phyloP scores from a whole-genome alignment of 1,284 basidiomycete genomes.

The Porodaedalea pini region DNA sequence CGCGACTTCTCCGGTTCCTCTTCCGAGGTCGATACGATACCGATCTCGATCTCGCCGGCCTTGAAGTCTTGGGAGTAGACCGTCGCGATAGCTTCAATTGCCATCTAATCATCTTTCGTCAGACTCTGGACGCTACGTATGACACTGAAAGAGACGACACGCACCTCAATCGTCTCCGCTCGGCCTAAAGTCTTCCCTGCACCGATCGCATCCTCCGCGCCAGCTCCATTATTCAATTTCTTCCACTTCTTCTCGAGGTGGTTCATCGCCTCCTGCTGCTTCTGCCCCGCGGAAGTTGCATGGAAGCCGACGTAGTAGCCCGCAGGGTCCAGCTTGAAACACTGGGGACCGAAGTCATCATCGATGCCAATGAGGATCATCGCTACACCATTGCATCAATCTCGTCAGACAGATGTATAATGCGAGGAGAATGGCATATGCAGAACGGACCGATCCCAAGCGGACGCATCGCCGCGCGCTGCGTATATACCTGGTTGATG shows the following conservation, averaged over 20 bases:
- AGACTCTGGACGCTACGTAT: neutral
- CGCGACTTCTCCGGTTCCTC: conserved; percentile 64
- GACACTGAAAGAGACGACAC: conserved; percentile 22
- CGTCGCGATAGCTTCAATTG: conserved; percentile 91
- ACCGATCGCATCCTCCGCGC: conserved; percentile 68
- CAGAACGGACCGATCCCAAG: conserved; percentile 83
- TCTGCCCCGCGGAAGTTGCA: conserved; percentile 93
- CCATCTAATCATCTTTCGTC: conserved; percentile 54
- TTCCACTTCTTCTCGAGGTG: conserved; percentile 99
- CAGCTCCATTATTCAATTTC: conserved; percentile 74
- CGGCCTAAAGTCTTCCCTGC: conserved; percentile 65
- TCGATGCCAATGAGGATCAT: conserved; percentile 97
- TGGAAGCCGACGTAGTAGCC: conserved; percentile 99
- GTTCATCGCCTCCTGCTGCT: conserved; percentile 99
- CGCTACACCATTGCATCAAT: conserved; percentile 43
- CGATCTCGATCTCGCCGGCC: conserved; percentile 82
- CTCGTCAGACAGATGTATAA: neutral
- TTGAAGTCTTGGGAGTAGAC: conserved; percentile 97
- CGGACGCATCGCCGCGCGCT: conserved; percentile 95
- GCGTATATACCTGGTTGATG: conserved; percentile 99
- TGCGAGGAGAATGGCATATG: neutral
- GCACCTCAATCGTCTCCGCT: conserved; percentile 80
- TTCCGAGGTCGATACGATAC: conserved; percentile 70
- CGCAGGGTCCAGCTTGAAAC: conserved; percentile 98
- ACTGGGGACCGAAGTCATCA: conserved; percentile 86